Evolutionary conservation across 2,329 filamentous ascomycete species (phyloP).

Genomic region (Akanthomyces muscarius): DNA sequence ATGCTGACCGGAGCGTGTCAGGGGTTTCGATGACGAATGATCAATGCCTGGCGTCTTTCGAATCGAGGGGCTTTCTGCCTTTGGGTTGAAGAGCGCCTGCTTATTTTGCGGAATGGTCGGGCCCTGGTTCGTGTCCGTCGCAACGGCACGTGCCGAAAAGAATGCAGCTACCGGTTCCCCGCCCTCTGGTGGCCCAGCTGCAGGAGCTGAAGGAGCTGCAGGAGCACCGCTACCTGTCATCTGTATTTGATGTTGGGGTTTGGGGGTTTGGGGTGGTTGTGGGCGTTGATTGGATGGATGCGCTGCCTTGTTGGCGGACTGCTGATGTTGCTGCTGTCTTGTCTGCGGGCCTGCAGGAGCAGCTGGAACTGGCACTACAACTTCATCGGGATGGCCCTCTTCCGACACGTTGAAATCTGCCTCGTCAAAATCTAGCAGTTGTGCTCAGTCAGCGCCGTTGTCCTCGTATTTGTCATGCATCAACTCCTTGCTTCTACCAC

Average conservation of each 20-base stretch:
- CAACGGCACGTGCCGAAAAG: slow-evolving; percentile 17
- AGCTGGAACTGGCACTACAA: slow-evolving; percentile 31
- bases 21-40: slow-evolving; percentile 69
- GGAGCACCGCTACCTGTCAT: background rate
- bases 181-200: background rate
- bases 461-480: background rate
- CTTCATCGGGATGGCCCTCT: slow-evolving; percentile 71
- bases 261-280: slow-evolving; percentile 15
- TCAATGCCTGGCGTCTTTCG: slow-evolving; percentile 86
- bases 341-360: background rate
- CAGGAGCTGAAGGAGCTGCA: background rate
- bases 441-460: background rate
- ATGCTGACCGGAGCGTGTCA: slow-evolving; percentile 56
- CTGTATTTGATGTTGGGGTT: slow-evolving; percentile 5
- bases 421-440: slow-evolving; percentile 63
- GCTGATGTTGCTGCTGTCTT: slow-evolving; percentile 4
- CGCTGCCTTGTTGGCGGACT: background rate
- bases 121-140: slow-evolving; percentile 4
- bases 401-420: slow-evolving; percentile 69
- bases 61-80: slow-evolving; percentile 77
- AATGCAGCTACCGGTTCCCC: slow-evolving; percentile 16
- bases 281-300: background rate
- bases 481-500: background rate
- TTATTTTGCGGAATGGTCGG: slow-evolving; percentile 39
- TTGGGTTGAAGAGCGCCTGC: slow-evolving; percentile 63